Percentiles rank a stretch among this genome's conserved stretches.
phyloP scores from a whole-genome alignment of 1,284 basidiomycete species.

The Ustilago bromivora region DNA sequence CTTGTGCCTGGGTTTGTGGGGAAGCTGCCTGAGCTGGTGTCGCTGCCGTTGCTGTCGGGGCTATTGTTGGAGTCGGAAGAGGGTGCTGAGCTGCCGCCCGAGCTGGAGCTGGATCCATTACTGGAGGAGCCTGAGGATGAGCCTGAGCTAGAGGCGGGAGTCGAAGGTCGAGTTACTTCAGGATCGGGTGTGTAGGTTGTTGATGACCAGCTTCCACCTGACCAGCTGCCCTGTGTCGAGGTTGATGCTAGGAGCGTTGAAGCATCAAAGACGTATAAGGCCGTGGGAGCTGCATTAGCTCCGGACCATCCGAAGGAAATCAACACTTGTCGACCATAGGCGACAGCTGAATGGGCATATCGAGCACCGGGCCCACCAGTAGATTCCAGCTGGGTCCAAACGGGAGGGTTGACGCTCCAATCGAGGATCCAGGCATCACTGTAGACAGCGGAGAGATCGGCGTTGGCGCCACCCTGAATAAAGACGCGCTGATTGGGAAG shows the following conservation, averaged over 20 bases:
- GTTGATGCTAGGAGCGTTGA: constrained; percentile 15
- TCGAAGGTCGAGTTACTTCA: constrained; percentile 7
- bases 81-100: constrained; percentile 6
- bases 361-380: constrained; percentile 51
- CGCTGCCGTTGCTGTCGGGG: constrained; percentile 4
- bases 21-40: constrained; percentile 17
- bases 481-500: constrained; percentile 59
- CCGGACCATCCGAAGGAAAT: constrained; percentile 59
- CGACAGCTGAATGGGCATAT: constrained; percentile 60
- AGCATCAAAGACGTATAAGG: constrained; percentile 54
- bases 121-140: constrained; percentile 1
- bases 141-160: not conserved
- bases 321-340: constrained; percentile 55
- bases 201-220: constrained; percentile 52
- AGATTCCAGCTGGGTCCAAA: constrained; percentile 50
- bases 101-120: constrained; percentile 25
- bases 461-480: constrained; percentile 60
- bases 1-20: constrained; percentile 16
- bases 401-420: constrained; percentile 56
- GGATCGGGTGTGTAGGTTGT: constrained; percentile 58
- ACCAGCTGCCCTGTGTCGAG: constrained; percentile 39
- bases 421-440: constrained; percentile 65
- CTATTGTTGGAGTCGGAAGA: not conserved
- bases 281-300: constrained; percentile 49
- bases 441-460: constrained; percentile 57